phyloP scores from a whole-genome alignment of 768 basidiomycete genomes.

The Agrocybe pediades region DNA sequence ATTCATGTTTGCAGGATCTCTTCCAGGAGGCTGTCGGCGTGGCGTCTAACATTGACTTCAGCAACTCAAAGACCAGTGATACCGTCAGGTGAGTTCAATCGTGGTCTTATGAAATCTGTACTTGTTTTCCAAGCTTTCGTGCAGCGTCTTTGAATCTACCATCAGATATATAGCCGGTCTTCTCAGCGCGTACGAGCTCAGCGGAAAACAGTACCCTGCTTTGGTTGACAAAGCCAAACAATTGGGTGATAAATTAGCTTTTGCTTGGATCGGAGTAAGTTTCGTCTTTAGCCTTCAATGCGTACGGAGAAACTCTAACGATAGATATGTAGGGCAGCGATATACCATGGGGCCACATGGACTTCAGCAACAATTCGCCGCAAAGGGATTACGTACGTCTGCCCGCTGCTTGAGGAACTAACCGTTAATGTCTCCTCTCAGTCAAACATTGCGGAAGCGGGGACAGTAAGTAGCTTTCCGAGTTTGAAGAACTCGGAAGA shows the following conservation, averaged over 20 bases:
- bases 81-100: slow-evolving; percentile 35
- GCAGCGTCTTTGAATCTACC: slow-evolving; percentile 73
- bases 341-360: slow-evolving; percentile 40
- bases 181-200: slow-evolving; percentile 70
- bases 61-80: slow-evolving; percentile 39
- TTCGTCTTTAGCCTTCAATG: neutral
- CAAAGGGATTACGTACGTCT: slow-evolving; percentile 23
- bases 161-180: slow-evolving; percentile 74
- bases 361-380: slow-evolving; percentile 47
- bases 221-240: slow-evolving; percentile 64
- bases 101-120: neutral
- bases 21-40: slow-evolving; percentile 58
- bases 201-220: slow-evolving; percentile 44
- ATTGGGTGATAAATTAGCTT: slow-evolving; percentile 62
- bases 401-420: neutral
- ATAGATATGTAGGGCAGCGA: slow-evolving; percentile 30
- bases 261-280: slow-evolving; percentile 60
- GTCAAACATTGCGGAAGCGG: slow-evolving; percentile 59
- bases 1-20: slow-evolving; percentile 36
- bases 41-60: slow-evolving; percentile 56
- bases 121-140: neutral
- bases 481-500: neutral
- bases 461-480: slow-evolving; percentile 37
- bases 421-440: slow-evolving; percentile 12
- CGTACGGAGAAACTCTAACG: neutral